A percentile compares a stretch with the other conserved stretches of the same genome.
Conservation (phyloP, 2,329 filamentous ascomycete genomes). For the Pestalotiopsis fici region DNA sequence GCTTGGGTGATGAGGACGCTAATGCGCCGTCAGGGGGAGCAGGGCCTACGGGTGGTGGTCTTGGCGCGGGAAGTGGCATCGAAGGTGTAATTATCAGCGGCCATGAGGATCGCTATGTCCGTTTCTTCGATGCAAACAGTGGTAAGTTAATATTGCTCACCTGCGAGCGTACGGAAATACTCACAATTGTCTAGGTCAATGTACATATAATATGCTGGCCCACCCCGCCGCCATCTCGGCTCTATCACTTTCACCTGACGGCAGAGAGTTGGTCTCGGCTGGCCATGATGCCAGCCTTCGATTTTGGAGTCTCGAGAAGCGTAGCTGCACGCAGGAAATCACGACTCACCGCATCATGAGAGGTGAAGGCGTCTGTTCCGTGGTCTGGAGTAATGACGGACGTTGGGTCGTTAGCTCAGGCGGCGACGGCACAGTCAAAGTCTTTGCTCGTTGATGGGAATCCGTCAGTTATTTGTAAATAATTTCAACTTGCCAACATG, state of each 20-base stretch:
- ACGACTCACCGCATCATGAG: slow-evolving; percentile 92
- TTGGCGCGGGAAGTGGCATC: slow-evolving; percentile 71
- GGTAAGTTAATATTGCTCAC: slow-evolving; percentile 62
- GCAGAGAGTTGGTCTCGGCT: slow-evolving; percentile 90
- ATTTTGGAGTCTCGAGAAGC: slow-evolving; percentile 97
- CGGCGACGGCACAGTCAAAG: slow-evolving; percentile 94
- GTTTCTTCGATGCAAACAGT: slow-evolving; percentile 98
- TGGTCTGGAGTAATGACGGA: slow-evolving; percentile 95
- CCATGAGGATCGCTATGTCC: slow-evolving; percentile 93
- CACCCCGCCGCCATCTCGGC: slow-evolving; percentile 92
- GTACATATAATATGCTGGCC: slow-evolving; percentile 97
- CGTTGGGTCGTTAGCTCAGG: slow-evolving; percentile 93
- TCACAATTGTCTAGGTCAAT: slow-evolving; percentile 70
- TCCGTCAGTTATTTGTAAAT: not conserved
- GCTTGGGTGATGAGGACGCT: slow-evolving; percentile 73
- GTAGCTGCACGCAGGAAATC: slow-evolving; percentile 93
- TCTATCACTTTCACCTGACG: slow-evolving; percentile 88
- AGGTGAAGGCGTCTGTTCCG: slow-evolving; percentile 90
- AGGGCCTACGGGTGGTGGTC: slow-evolving; percentile 75
- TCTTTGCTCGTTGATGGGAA: slow-evolving; percentile 62
- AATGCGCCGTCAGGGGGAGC: slow-evolving; percentile 53
- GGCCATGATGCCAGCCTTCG: slow-evolving; percentile 94
- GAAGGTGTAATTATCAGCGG: slow-evolving; percentile 95
- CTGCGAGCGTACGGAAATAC: not conserved
- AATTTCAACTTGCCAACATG: not conserved